Percentiles rank a stretch among this genome's conserved stretches.
These are phyloP conservation scores for Lactifluus volemus DNA, from an alignment of 768 basidiomycete species.

Conservation along the genomic window DNA sequence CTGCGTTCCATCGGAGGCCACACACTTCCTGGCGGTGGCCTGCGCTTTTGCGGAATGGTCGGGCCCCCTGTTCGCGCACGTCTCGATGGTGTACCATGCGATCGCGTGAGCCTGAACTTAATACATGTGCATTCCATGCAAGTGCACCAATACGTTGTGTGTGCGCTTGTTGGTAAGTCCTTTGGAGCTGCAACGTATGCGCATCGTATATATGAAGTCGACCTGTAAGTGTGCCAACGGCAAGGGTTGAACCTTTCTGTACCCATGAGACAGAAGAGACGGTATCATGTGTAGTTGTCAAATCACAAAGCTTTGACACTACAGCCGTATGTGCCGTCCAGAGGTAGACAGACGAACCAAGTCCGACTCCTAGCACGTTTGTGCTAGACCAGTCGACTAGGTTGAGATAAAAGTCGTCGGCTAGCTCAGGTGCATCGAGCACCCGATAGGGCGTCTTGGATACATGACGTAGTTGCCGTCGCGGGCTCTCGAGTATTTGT, in stretches of 20 bases:
- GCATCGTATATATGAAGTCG: conserved; percentile 93
- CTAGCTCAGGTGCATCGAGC: conserved; percentile 92
- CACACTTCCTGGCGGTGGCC: conserved; percentile 93
- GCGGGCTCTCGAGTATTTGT: conserved; percentile 73
- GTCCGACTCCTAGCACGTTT: conserved; percentile 89
- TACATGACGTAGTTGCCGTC: conserved; percentile 71
- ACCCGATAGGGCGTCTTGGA: conserved; percentile 96
- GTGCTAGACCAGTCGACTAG: conserved; percentile 96
- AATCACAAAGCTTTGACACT: conserved; percentile 87
- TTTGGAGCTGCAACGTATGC: conserved; percentile 56
- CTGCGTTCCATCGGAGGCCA: conserved; percentile 83
- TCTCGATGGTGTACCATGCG: conserved; percentile 88
- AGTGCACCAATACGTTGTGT: conserved; percentile 85
- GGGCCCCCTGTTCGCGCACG: conserved; percentile 58
- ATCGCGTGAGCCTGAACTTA: conserved; percentile 89
- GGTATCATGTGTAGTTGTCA: conserved; percentile 52
- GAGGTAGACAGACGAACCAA: conserved; percentile 88
- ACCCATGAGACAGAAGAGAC: conserved; percentile 93
- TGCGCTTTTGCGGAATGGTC: conserved; percentile 61
- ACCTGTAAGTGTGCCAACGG: conserved; percentile 88
- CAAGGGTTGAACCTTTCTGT: conserved; percentile 82
- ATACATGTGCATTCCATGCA: conserved; percentile 84
- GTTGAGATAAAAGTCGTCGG: conserved; percentile 98
- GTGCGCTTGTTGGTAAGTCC: conserved; percentile 83
- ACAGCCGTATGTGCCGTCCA: conserved; percentile 94